Evolutionary conservation across 1,284 basidiomycete genomes (phyloP).

Genomic region (Cryptococcus wingfieldii): DNA sequence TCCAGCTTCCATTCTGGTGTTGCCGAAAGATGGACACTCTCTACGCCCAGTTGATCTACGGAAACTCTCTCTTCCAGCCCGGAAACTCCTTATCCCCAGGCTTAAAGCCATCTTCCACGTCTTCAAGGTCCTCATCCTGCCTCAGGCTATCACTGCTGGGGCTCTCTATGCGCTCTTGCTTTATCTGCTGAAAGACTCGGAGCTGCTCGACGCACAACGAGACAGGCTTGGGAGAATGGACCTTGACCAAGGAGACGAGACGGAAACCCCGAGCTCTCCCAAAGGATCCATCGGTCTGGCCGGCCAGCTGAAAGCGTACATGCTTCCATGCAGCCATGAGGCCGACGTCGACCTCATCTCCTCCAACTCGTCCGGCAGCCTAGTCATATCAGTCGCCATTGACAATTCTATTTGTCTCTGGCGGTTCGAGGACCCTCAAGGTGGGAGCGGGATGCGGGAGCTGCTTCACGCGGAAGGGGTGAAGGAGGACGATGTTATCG

Average conservation of each 20-base stretch:
- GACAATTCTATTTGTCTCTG: constrained; percentile 55
- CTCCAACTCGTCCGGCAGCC: constrained; percentile 60
- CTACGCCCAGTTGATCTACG: constrained; percentile 40
- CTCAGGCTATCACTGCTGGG: constrained; percentile 72
- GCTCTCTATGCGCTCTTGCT: constrained; percentile 72
- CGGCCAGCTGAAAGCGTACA: constrained; percentile 58
- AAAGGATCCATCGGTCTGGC: neutral
- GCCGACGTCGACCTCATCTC: constrained; percentile 80
- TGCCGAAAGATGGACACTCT: constrained; percentile 49
- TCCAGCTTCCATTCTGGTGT: constrained; percentile 68
- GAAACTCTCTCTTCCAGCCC: constrained; percentile 29
- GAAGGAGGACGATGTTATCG: constrained; percentile 19
- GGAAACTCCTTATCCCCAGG: constrained; percentile 42
- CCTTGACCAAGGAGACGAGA: constrained; percentile 9
- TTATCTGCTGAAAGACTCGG: constrained; percentile 88
- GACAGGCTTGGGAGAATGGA: constrained; percentile 49
- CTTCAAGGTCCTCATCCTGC: constrained; percentile 75
- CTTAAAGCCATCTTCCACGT: constrained; percentile 61
- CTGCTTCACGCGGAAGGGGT: constrained; percentile 10
- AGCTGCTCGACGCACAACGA: constrained; percentile 79
- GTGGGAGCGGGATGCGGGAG: constrained; percentile 30
- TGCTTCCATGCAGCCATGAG: constrained; percentile 68
- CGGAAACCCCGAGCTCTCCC: constrained; percentile 44
- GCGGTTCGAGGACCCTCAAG: constrained; percentile 24
- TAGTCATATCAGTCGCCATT: constrained; percentile 66